Evolutionary conservation across 2,329 filamentous ascomycete genomes (phyloP), one percentile per base, ranked within the genome.

Genomic region (Rhinocladiella mackenziei): DNA sequence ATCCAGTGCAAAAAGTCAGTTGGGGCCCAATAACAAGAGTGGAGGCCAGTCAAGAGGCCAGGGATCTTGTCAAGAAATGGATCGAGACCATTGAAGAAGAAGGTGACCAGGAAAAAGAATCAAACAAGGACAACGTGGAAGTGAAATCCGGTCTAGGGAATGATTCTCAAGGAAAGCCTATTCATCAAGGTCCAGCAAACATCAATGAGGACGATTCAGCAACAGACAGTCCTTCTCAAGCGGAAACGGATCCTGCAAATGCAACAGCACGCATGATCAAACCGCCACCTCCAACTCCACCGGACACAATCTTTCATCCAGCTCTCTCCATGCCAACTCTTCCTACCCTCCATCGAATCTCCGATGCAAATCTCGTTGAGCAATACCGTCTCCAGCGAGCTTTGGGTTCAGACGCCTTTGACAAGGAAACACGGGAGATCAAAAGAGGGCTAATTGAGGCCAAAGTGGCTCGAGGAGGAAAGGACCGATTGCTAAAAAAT

Each of bases 261-360:
- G 8, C 19, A 3, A 23, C 19, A 20, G 22, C 8, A 3, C 30
- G 31, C 4, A 8, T 17, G 15, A 29, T 41, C 7, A 20, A 18
- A 20, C 44, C 49, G 19, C 49, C 49, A 13, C 49, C 49, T 18
- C 34, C 37, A 5, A 48, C 45, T 10, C 49, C 49, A 13, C 40
- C 39, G 2, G 40, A 48, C 3, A 14, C 32, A 3, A 38, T 45
- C 5, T 41, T 35, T 22, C 32, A 30, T 9, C 22, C 18, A 11
- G 30, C 37, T n/a, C 17, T 45, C 22, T 52, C 49, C 15, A 52
- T 46, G 42, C 49, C 49, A 1, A 52, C 49, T 8, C 33, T 52
- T 9, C 49, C 49, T 6, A 36, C 11, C 17, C 22, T 49, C 13
- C 40, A 49, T 25, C 40, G 18, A 7, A 45, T 39, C 17, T 48